Conservation (phyloP, 768 basidiomycete species). For the Tricholoma matsutake region DNA sequence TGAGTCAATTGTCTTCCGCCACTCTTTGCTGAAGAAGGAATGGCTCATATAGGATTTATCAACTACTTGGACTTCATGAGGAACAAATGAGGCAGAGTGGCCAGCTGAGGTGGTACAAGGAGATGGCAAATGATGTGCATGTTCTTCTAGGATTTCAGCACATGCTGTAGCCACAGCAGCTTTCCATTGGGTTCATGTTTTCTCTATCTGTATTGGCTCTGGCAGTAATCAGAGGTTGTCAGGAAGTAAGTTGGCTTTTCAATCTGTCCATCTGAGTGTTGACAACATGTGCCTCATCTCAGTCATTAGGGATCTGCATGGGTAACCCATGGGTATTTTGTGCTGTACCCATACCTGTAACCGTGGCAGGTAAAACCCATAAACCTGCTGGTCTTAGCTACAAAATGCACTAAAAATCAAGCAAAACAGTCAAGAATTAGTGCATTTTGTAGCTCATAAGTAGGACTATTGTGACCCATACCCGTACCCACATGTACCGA, state of each 20-base stretch:
- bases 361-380: too few relatives aligned
- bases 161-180: too few relatives aligned
- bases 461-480: too few relatives aligned
- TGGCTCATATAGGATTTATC: neutral
- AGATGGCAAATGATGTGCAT: neutral
- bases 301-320: too few relatives aligned
- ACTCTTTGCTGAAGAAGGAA: neutral
- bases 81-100: neutral
- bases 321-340: too few relatives aligned
- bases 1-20: neutral
- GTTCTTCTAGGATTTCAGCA: neutral
- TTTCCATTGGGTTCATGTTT: neutral
- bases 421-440: too few relatives aligned
- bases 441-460: too few relatives aligned
- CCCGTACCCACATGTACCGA: too few relatives aligned
- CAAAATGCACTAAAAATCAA: too few relatives aligned
- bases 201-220: neutral
- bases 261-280: neutral
- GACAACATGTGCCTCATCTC: neutral
- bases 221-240: neutral
- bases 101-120: too few relatives aligned
- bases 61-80: neutral
- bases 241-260: neutral
- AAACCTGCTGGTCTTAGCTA: too few relatives aligned
- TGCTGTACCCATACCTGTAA: too few relatives aligned